These are phyloP conservation scores for Glaciozyma martinii DNA, from an alignment of 768 basidiomycete species.

Conservation along the genomic window DNA sequence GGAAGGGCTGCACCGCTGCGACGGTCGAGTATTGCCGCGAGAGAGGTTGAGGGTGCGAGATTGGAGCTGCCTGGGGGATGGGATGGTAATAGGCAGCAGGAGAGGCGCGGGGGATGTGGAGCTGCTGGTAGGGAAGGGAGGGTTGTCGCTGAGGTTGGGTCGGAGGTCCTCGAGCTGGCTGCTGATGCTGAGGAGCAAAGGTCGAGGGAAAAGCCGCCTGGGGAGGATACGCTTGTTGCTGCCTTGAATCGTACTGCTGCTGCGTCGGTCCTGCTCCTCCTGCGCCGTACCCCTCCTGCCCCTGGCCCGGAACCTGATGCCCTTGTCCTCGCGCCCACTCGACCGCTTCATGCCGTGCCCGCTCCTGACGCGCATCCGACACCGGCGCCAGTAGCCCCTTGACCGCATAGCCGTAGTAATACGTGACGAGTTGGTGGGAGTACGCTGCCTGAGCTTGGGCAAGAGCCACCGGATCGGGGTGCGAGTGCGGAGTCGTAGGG, in stretches of 20 bases:
- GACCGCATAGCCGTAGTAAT: conserved; percentile 23
- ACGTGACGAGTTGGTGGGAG: conserved; percentile 21
- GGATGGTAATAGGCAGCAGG: background rate
- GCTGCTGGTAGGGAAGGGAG: background rate
- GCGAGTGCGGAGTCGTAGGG: background rate
- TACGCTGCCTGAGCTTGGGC: conserved; percentile 4
- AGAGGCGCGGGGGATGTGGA: background rate
- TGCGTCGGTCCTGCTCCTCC: background rate
- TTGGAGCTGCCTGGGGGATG: background rate
- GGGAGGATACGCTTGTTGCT: background rate
- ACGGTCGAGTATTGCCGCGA: too few relatives aligned
- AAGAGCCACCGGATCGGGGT: background rate
- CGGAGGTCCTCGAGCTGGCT: background rate
- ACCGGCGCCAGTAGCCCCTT: conserved; percentile 11
- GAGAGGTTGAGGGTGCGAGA: background rate
- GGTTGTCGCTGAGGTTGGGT: background rate
- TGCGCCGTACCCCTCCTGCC: background rate
- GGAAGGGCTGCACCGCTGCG: too few relatives aligned
- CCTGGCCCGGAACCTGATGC: background rate
- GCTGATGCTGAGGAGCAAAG: background rate
- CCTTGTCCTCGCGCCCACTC: conserved; percentile 19
- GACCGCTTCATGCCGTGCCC: conserved; percentile 15
- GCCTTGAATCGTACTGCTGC: background rate
- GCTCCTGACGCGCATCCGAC: background rate
- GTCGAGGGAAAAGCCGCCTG: background rate